Evolutionary conservation across 805 yeast species (phyloP).

Genomic region (Sugiyamaella boreocaroliniensis): DNA sequence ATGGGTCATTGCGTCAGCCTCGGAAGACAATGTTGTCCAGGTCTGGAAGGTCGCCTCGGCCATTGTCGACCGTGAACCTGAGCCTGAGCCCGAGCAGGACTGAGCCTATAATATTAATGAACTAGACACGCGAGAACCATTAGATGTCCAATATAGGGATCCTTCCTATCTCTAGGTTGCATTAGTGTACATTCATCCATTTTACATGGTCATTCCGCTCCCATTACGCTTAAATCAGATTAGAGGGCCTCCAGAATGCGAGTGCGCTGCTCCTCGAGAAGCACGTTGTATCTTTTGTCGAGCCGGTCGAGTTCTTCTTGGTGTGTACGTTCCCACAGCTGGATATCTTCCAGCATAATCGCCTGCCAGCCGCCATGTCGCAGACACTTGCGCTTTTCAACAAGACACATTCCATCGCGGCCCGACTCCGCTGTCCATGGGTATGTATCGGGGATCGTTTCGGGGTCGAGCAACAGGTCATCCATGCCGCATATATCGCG

Average conservation of each 20-base stretch:
- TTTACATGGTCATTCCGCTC: not conserved
- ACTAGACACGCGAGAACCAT: not conserved
- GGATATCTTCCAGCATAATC: constrained; percentile 12
- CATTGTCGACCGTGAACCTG: constrained; percentile 32
- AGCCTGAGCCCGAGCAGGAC: constrained; percentile 36
- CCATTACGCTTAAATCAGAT: too few species aligned
- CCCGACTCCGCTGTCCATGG: not conserved
- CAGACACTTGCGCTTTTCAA: constrained; percentile 20
- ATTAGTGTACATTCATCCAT: not conserved
- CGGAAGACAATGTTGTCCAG: constrained; percentile 70
- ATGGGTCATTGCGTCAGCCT: constrained; percentile 58
- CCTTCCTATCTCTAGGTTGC: too few species aligned
- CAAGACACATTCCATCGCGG: constrained; percentile 14
- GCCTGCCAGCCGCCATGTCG: constrained; percentile 20
- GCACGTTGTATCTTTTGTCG: not conserved
- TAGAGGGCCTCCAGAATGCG: not conserved
- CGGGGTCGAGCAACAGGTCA: constrained; percentile 10
- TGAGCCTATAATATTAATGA: not conserved
- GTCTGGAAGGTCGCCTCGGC: constrained; percentile 65
- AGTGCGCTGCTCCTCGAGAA: not conserved
- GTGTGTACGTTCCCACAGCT: not conserved
- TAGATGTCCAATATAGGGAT: constrained; percentile 2
- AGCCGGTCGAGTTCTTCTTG: constrained; percentile 1
- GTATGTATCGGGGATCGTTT: not conserved
- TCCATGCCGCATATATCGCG: constrained; percentile 23